Percentiles rank a stretch among this genome's conserved stretches.
These are phyloP conservation scores for Xylaria palmicola DNA, from an alignment of 495 filamentous ascomycete species.

Conservation along the genomic window DNA sequence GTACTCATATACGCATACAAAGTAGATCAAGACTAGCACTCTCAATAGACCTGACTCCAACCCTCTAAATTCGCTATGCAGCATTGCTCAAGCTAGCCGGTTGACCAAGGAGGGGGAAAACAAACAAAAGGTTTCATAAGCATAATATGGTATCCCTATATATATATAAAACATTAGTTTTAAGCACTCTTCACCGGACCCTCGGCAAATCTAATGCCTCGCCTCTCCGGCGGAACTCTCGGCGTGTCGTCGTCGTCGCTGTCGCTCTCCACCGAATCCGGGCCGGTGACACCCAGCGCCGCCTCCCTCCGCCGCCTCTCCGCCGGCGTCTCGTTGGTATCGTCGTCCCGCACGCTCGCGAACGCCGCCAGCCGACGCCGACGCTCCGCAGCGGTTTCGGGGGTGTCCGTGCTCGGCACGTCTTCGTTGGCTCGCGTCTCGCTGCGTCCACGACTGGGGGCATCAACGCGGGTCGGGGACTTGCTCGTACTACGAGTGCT, in stretches of 20 bases:
- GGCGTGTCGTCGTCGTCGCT: slow-evolving; percentile 62
- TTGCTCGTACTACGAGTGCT: slow-evolving; percentile 19
- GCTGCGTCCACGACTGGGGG: slow-evolving; percentile 22
- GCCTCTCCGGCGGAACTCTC: slow-evolving; percentile 41
- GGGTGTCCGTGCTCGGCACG: slow-evolving; percentile 24
- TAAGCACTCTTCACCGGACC: slow-evolving; percentile 28
- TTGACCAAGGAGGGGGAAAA: not conserved
- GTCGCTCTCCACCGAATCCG: slow-evolving; percentile 53
- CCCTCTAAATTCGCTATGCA: not conserved
- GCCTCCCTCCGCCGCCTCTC: slow-evolving; percentile 81
- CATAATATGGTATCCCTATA: not conserved
- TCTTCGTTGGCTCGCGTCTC: slow-evolving; percentile 12
- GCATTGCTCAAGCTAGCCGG: not conserved
- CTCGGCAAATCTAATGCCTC: slow-evolving; percentile 49
- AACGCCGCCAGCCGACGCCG: slow-evolving; percentile 40
- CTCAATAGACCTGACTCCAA: not conserved
- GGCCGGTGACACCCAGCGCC: slow-evolving; percentile 65
- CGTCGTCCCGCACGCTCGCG: slow-evolving; percentile 39
- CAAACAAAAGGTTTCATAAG: not conserved
- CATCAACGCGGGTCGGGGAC: slow-evolving; percentile 12
- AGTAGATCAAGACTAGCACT: too few species aligned
- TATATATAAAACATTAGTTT: not conserved
- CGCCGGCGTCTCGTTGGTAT: slow-evolving; percentile 73
- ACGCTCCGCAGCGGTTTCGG: slow-evolving; percentile 43
- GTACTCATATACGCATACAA: too few species aligned